These are phyloP conservation scores for Neospermospora avenae DNA, from an alignment of 2,329 filamentous ascomycete genomes.

Conservation along the genomic window DNA sequence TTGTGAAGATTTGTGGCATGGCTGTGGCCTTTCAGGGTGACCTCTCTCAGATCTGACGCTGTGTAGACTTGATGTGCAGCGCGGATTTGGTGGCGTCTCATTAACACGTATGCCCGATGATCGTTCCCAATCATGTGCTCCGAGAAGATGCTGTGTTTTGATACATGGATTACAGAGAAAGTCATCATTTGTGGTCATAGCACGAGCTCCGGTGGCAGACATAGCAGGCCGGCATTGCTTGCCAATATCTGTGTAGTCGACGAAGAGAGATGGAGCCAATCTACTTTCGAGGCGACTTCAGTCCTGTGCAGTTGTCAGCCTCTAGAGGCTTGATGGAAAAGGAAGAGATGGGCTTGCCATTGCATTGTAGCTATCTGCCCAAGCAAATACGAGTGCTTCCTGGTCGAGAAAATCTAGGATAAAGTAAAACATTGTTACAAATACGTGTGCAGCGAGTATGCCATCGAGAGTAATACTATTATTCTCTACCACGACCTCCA, in stretches of 20 bases:
- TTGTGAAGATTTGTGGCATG: conserved; percentile 31
- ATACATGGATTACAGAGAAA: conserved; percentile 60
- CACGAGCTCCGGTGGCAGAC: conserved; percentile 58
- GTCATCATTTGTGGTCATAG: conserved; percentile 53
- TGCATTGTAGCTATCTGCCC: conserved; percentile 63
- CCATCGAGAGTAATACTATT: conserved; percentile 18
- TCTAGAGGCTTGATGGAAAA: not conserved
- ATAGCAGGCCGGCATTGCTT: conserved; percentile 59
- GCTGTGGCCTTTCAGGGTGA: conserved; percentile 27
- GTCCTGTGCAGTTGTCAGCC: conserved; percentile 20
- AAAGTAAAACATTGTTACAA: not conserved
- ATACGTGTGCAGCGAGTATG: not conserved
- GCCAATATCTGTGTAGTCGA: conserved; percentile 65
- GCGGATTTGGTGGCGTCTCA: conserved; percentile 40
- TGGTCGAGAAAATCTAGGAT: conserved; percentile 47
- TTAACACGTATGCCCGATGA: conserved; percentile 55
- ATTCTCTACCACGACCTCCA: conserved; percentile 7
- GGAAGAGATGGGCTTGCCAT: conserved; percentile 38
- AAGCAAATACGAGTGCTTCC: conserved; percentile 51
- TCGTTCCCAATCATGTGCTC: conserved; percentile 55
- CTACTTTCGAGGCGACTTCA: conserved; percentile 27
- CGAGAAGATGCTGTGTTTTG: conserved; percentile 64
- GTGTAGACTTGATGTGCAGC: conserved; percentile 27
- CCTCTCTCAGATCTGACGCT: conserved; percentile 17
- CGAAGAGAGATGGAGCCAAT: conserved; percentile 27